Evolutionary conservation across 495 filamentous ascomycete genomes (phyloP).

Genomic region (Tuber indicum): DNA sequence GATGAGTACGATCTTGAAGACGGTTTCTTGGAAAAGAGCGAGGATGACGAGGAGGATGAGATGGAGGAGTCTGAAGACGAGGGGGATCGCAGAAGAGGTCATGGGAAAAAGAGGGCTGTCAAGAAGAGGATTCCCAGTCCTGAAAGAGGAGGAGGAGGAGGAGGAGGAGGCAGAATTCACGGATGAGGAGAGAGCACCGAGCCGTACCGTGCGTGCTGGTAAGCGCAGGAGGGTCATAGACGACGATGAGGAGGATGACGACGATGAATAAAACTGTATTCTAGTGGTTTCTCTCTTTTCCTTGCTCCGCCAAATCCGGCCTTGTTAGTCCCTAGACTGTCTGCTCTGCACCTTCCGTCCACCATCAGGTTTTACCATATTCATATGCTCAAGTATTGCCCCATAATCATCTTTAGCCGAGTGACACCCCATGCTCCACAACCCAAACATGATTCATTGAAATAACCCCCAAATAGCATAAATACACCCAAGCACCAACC

Average conservation of each 20-base stretch:
- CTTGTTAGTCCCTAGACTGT: neutral
- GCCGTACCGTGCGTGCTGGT: conserved; percentile 20
- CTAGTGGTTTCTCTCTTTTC: conserved; percentile 18
- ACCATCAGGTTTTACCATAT: neutral
- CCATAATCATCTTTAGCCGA: conserved; percentile 2
- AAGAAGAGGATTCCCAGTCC: conserved; percentile 38
- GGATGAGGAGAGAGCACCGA: conserved; percentile 28
- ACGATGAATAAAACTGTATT: conserved; percentile 30
- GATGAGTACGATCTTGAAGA: conserved; percentile 64
- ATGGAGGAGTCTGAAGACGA: conserved; percentile 57
- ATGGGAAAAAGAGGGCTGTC: conserved; percentile 19
- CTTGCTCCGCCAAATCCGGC: neutral
- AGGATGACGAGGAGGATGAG: conserved; percentile 54
- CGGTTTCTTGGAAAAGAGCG: conserved; percentile 48
- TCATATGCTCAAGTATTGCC: neutral
- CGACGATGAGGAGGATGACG: conserved; percentile 34
- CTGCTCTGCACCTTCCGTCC: neutral
- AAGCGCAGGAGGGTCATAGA: conserved; percentile 35
- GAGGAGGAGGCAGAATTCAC: conserved; percentile 39
- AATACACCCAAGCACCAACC: conserved; percentile 11
- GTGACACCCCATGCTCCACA: conserved; percentile 4
- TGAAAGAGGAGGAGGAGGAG: conserved; percentile 35
- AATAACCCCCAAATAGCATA: conserved; percentile 14
- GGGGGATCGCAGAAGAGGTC: conserved; percentile 39
- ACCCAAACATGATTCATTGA: conserved; percentile 8